These are phyloP conservation scores for Fraxinus paxiana DNA, from an alignment of 305 asterid genomes.

Conservation along the genomic window DNA sequence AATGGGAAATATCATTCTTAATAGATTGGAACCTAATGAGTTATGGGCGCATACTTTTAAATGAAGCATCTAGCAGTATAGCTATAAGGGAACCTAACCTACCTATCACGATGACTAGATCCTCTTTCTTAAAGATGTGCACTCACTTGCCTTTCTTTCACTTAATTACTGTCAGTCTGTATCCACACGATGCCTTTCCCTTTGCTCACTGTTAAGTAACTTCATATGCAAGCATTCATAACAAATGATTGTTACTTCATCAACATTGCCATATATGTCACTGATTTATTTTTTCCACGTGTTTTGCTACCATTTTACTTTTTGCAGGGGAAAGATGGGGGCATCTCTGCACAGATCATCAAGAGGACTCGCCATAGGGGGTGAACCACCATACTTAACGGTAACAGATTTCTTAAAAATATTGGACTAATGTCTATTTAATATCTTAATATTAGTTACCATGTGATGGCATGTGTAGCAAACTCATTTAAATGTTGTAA, in stretches of 20 bases:
- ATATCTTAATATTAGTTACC: not conserved
- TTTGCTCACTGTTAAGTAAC: not conserved
- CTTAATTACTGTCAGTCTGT: not conserved
- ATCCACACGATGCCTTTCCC: not conserved
- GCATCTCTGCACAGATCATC: constrained; percentile 55
- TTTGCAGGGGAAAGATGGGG: constrained; percentile 75
- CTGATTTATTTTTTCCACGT: not conserved
- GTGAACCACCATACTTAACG: constrained; percentile 68
- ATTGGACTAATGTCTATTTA: not conserved
- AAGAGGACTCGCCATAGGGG: constrained; percentile 51
- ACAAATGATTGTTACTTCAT: not conserved
- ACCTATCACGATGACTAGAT: not conserved
- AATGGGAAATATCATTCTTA: not conserved
- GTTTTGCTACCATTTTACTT: not conserved
- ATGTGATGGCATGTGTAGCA: not conserved
- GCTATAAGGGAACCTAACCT: not conserved
- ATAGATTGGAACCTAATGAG: not conserved
- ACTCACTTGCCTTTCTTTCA: not conserved
- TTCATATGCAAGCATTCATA: not conserved
- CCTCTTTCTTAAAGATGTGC: not conserved
- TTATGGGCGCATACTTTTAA: not conserved
- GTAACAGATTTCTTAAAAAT: constrained; percentile 29
- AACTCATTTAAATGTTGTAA: not conserved
- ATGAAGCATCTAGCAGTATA: not conserved
- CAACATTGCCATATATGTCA: not conserved